Percentiles rank a stretch among this genome's conserved stretches.
Conservation (phyloP, 2,329 filamentous ascomycete species). For the Pyrenophora seminiperda region DNA sequence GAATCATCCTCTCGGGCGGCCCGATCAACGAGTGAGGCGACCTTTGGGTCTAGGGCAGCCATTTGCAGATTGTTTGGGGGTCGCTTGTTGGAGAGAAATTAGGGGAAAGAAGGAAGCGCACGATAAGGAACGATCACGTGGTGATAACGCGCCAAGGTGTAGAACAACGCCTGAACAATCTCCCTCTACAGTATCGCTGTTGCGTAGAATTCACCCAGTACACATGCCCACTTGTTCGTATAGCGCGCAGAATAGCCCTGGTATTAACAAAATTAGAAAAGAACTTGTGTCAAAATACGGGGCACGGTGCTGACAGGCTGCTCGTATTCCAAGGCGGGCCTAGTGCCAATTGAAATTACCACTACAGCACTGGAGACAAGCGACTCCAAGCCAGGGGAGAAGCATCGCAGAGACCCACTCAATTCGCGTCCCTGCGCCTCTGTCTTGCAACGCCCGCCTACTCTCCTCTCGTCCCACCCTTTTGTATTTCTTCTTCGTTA, state of each 20-base stretch:
- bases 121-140: conserved; percentile 26
- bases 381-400: conserved; percentile 35
- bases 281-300: conserved; percentile 8
- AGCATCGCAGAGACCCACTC: conserved; percentile 29
- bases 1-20: conserved; percentile 51
- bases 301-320: conserved; percentile 23
- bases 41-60: conserved; percentile 56
- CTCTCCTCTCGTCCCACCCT: conserved; percentile 19
- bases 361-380: conserved; percentile 11
- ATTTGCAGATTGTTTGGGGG: conserved; percentile 38
- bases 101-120: conserved; percentile 16
- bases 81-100: conserved; percentile 23
- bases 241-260: background rate
- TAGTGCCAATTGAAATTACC: conserved; percentile 39
- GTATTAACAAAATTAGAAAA: conserved; percentile 14
- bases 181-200: background rate
- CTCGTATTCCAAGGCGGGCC: conserved; percentile 24
- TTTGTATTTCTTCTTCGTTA: conserved; percentile 20
- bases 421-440: conserved; percentile 38
- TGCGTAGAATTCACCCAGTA: background rate
- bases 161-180: background rate
- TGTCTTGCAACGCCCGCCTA: conserved; percentile 26
- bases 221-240: too few relatives aligned
- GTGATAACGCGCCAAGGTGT: conserved; percentile 7
- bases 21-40: conserved; percentile 57